phyloP scores from a whole-genome alignment of 352 stramenopile genomes.

The Phytophthora syringae region DNA sequence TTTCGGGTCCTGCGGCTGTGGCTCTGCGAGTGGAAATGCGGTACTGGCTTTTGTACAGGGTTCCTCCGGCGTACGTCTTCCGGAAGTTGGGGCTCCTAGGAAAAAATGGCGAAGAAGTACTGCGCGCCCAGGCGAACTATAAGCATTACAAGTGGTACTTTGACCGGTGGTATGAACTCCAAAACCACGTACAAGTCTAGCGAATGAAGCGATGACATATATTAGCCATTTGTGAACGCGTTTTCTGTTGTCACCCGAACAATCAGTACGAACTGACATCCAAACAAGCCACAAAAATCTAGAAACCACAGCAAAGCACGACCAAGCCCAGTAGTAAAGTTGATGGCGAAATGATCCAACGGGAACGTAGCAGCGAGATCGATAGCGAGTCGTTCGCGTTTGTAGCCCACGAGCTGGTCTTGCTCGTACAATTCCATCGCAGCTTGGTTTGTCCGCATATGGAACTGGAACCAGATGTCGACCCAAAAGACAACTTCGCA shows the following conservation, averaged over 20 bases:
- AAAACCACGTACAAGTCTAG: not conserved
- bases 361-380: conserved; percentile 47
- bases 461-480: conserved; percentile 63
- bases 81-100: not conserved
- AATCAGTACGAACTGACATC: too few relatives aligned
- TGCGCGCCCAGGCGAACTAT: not conserved
- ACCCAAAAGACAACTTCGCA: conserved; percentile 53
- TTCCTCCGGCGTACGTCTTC: not conserved
- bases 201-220: too few relatives aligned
- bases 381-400: conserved; percentile 49
- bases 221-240: too few relatives aligned
- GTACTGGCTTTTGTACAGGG: not conserved
- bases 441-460: conserved; percentile 34
- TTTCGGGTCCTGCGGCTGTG: not conserved
- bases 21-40: not conserved
- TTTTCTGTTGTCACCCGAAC: too few relatives aligned
- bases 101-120: not conserved
- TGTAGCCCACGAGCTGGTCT: conserved; percentile 40
- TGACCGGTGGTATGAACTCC: not conserved
- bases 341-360: too few relatives aligned
- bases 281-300: too few relatives aligned
- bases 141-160: not conserved
- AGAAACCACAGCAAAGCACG: too few relatives aligned
- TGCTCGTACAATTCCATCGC: conserved; percentile 69
- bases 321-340: too few relatives aligned